A percentile compares a stretch with the other conserved stretches of the same genome.
phyloP scores from a whole-genome alignment of 176 grass and related monocot genomes.

The Juncus effusus region DNA sequence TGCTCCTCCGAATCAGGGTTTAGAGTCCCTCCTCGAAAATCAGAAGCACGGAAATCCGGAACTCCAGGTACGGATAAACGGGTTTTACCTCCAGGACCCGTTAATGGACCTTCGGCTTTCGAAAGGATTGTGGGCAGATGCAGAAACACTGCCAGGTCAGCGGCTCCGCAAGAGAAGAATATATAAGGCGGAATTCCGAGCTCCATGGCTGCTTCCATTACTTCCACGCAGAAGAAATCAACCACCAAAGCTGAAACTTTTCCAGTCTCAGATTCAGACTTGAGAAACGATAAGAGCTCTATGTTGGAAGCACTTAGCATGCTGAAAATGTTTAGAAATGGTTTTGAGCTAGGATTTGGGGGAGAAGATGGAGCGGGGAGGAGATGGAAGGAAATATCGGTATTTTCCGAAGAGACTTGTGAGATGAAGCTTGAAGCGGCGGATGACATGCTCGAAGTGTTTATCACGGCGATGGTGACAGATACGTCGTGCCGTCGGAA shows the following conservation, averaged over 20 bases:
- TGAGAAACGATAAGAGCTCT: slow-evolving; percentile 22
- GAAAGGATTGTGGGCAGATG: background rate
- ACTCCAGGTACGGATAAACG: slow-evolving; percentile 34
- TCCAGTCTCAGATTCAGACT: slow-evolving; percentile 8
- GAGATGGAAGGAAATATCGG: slow-evolving; percentile 30
- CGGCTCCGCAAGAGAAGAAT: slow-evolving; percentile 26
- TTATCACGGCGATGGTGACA: slow-evolving; percentile 33
- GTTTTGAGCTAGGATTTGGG: background rate
- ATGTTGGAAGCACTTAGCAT: slow-evolving; percentile 25
- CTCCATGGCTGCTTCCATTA: slow-evolving; percentile 25
- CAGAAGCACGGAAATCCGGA: slow-evolving; percentile 28
- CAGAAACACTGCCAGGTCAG: slow-evolving; percentile 19
- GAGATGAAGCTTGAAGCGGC: slow-evolving; percentile 23
- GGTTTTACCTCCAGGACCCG: slow-evolving; percentile 17
- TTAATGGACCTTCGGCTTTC: background rate
- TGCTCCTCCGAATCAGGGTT: slow-evolving; percentile 11
- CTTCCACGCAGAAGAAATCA: slow-evolving; percentile 20
- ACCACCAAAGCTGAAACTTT: slow-evolving; percentile 27
- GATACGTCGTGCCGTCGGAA: slow-evolving; percentile 21
- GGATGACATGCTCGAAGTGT: background rate
- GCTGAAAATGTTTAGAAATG: background rate
- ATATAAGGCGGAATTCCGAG: slow-evolving; percentile 36
- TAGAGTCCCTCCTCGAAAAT: background rate
- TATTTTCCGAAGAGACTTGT: slow-evolving; percentile 23
- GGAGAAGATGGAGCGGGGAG: slow-evolving; percentile 13